Evolutionary conservation across 805 yeast genomes (phyloP).

Genomic region (Hanseniaspora clermontiae): DNA sequence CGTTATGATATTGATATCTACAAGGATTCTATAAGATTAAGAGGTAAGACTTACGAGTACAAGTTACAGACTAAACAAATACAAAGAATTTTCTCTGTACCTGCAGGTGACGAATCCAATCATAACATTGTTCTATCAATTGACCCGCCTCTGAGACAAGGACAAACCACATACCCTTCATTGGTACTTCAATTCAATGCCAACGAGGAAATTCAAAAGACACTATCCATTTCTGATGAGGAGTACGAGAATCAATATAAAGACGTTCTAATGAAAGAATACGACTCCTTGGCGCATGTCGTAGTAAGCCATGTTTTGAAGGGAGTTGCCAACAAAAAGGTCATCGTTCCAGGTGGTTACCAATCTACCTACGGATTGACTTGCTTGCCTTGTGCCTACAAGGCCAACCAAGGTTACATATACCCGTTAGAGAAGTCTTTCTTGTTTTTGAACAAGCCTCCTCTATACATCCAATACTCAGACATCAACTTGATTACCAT

Average conservation of each 20-base stretch:
- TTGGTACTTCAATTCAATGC: constrained; percentile 76
- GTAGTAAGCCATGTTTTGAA: constrained; percentile 79
- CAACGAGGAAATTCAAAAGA: constrained; percentile 86
- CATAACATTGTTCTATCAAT: constrained; percentile 79
- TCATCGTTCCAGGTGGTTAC: constrained; percentile 74
- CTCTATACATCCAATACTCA: constrained; percentile 74
- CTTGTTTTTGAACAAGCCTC: constrained; percentile 85
- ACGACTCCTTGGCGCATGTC: constrained; percentile 73
- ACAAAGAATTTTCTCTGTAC: constrained; percentile 80
- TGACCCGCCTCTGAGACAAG: constrained; percentile 96
- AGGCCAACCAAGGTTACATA: constrained; percentile 88
- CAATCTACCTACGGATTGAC: constrained; percentile 65
- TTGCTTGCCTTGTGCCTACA: constrained; percentile 81
- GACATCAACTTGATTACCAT: constrained; percentile 68
- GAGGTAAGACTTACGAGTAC: constrained; percentile 97
- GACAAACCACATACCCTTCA: constrained; percentile 92
- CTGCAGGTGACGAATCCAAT: constrained; percentile 87
- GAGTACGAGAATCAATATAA: constrained; percentile 67
- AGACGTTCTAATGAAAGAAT: constrained; percentile 56
- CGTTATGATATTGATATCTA: constrained; percentile 95
- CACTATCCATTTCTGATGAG: constrained; percentile 69
- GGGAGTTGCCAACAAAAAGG: constrained; percentile 78
- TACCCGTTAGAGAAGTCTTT: constrained; percentile 88
- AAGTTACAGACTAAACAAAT: constrained; percentile 82
- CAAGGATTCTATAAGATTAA: constrained; percentile 68